Evolutionary conservation across 176 grass and related monocot genomes (phyloP), one percentile per base, ranked within the genome.

Genomic region (Aegilops tauschii): DNA sequence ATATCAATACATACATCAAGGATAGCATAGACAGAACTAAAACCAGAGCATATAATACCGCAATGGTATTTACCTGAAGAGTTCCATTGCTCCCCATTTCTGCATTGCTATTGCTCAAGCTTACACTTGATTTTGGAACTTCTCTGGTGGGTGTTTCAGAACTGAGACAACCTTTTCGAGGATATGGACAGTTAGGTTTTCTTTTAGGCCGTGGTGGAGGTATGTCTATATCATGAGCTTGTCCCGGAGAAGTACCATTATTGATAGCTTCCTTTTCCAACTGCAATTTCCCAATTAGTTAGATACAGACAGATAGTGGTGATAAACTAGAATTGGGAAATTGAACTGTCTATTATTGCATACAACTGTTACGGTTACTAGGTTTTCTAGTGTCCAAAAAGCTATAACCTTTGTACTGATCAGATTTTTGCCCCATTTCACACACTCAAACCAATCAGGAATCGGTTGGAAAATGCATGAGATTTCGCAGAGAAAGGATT

Each of bases 171-270:
- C 65, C 70, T 86, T 96, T 98, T 79, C 94, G 92, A 71, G 94
- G 97, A 93, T 98, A 96, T 86, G 92, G 92, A 83, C 66, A 83
- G 87, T 88, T 96, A 82, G 97, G 92, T 80, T 98, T 98, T 83
- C 94, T 96, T 88, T 98, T 98, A 32, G 97, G 97, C 61, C 97
- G 83, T 80, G 97, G 94, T 86, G 97, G 97, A 84, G 97, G 97
- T 83, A 98, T 98, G 71, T 93, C 90, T 21, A 98, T 98, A 52
- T 98, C 92, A 89, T 92, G 95, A 83, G 78, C 76, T 93, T 98
- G 91, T 82, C 88, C 93, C 9, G 79, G 82, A 47, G 88, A 88
- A 74, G 84, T 92, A 17, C 92, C 94, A 80, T 96, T 98, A 17
- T 71, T 92, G 17, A 92, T 82, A 75, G 97, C 90, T 87, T 98